Percentiles rank a stretch among this genome's conserved stretches.
These are phyloP conservation scores for Pythium volutum DNA, from an alignment of 352 stramenopile species.

Conservation along the genomic window DNA sequence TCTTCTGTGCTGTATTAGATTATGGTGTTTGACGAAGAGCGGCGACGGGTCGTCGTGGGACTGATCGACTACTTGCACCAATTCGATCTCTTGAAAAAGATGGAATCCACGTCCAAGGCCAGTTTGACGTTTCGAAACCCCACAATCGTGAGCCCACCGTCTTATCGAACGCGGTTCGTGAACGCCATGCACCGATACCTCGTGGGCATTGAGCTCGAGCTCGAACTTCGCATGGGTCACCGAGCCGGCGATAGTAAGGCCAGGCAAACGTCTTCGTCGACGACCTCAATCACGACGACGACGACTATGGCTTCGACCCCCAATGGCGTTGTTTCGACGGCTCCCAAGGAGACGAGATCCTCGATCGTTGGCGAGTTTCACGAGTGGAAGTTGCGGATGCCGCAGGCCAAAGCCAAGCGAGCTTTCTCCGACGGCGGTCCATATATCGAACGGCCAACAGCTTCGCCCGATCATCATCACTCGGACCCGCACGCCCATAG, in stretches of 20 bases:
- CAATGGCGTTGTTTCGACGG: no score
- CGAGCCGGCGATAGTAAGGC: constrained; percentile 19
- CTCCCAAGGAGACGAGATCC: no score
- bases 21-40: constrained; percentile 79
- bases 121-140: constrained; percentile 80
- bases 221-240: constrained; percentile 69
- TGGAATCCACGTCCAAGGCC: constrained; percentile 86
- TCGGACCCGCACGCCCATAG: constrained; percentile 20
- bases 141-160: constrained; percentile 79
- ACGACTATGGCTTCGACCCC: background rate
- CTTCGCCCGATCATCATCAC: constrained; percentile 9
- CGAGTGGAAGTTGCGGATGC: constrained; percentile 4
- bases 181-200: constrained; percentile 84
- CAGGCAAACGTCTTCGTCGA: no score
- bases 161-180: constrained; percentile 77
- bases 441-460: background rate
- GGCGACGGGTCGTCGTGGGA: constrained; percentile 65
- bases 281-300: background rate
- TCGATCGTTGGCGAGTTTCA: background rate
- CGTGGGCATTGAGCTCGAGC: constrained; percentile 70
- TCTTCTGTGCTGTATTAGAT: constrained; percentile 29
- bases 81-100: constrained; percentile 89
- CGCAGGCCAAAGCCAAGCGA: constrained; percentile 2
- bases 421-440: constrained; percentile 14
- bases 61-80: constrained; percentile 88